phyloP scores from a whole-genome alignment of 495 filamentous ascomycete species.

The Poronia punctata region DNA sequence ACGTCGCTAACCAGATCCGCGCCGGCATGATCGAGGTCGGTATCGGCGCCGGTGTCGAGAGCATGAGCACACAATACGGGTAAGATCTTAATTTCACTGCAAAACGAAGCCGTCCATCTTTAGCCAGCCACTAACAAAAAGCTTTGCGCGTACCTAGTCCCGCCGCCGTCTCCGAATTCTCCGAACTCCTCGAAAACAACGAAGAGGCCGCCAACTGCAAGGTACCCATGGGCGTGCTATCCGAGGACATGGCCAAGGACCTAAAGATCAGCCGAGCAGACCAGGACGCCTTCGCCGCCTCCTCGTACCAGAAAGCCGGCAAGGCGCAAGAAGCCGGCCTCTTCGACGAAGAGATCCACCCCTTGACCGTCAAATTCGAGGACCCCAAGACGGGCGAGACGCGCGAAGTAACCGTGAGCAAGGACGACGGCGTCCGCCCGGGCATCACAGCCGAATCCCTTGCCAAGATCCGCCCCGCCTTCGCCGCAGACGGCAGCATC shows the following conservation, averaged over 20 bases:
- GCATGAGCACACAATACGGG: constrained; percentile 91
- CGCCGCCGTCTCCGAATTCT: constrained; percentile 87
- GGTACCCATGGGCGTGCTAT: constrained; percentile 93
- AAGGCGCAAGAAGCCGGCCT: constrained; percentile 80
- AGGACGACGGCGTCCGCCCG: constrained; percentile 79
- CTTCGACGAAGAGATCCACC: constrained; percentile 89
- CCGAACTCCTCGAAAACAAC: constrained; percentile 78
- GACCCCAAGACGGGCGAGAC: constrained; percentile 88
- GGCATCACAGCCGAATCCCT: constrained; percentile 85
- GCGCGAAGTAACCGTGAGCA: constrained; percentile 73
- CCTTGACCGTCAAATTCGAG: constrained; percentile 72
- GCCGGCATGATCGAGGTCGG: constrained; percentile 92
- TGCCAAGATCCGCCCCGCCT: constrained; percentile 82
- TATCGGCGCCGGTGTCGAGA: constrained; percentile 94
- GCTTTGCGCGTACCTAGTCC: constrained; percentile 48
- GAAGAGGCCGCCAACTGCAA: constrained; percentile 89
- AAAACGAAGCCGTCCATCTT: too few relatives aligned
- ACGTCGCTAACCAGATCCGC: constrained; percentile 85
- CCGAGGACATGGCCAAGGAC: constrained; percentile 91
- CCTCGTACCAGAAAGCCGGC: constrained; percentile 81
- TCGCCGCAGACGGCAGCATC: constrained; percentile 85
- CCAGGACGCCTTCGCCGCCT: constrained; percentile 87
- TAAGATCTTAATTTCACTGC: too few relatives aligned
- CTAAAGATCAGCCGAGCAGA: constrained; percentile 58
- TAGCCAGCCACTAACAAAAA: constrained; percentile 21